These are phyloP conservation scores for Aspergillus sp. DNA, from an alignment of 2,329 filamentous ascomycete species.

Conservation along the genomic window DNA sequence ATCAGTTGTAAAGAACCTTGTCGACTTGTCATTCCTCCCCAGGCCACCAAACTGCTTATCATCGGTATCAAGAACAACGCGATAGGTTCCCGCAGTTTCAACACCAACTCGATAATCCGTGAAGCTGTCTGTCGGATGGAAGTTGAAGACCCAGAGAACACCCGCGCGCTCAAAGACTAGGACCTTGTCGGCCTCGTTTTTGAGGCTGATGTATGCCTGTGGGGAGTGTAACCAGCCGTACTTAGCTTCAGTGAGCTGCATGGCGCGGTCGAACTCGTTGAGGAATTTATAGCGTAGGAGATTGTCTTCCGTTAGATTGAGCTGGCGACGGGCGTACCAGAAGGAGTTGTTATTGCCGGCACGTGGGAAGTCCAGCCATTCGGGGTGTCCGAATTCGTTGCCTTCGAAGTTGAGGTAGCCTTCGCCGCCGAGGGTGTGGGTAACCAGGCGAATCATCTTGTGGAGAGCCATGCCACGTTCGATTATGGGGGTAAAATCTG, in stretches of 20 bases:
- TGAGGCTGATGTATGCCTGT: constrained; percentile 90
- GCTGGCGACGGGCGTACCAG: constrained; percentile 89
- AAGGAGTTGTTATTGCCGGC: constrained; percentile 91
- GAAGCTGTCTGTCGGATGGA: constrained; percentile 81
- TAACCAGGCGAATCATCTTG: constrained; percentile 96
- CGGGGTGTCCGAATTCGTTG: constrained; percentile 97
- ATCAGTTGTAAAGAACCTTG: constrained; percentile 87
- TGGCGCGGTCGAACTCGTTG: constrained; percentile 88
- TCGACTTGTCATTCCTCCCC: constrained; percentile 72
- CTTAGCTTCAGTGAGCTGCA: constrained; percentile 84
- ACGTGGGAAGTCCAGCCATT: constrained; percentile 98
- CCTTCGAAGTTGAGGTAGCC: constrained; percentile 98
- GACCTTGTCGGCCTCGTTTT: constrained; percentile 91
- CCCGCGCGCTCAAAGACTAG: constrained; percentile 93
- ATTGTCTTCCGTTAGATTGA: constrained; percentile 85
- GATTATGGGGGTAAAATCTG: constrained; percentile 82
- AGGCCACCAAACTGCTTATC: constrained; percentile 75
- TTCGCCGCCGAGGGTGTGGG: constrained; percentile 87
- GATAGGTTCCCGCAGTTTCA: constrained; percentile 80
- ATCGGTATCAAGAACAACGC: constrained; percentile 81
- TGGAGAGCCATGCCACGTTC: constrained; percentile 88
- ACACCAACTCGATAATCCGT: constrained; percentile 91
- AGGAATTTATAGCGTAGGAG: constrained; percentile 87
- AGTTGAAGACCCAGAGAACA: constrained; percentile 93
- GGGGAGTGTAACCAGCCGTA: constrained; percentile 85